Base-by-base conservation (phyloP, 345 rosid genomes). In the Gossypium herbaceum region DNA sequence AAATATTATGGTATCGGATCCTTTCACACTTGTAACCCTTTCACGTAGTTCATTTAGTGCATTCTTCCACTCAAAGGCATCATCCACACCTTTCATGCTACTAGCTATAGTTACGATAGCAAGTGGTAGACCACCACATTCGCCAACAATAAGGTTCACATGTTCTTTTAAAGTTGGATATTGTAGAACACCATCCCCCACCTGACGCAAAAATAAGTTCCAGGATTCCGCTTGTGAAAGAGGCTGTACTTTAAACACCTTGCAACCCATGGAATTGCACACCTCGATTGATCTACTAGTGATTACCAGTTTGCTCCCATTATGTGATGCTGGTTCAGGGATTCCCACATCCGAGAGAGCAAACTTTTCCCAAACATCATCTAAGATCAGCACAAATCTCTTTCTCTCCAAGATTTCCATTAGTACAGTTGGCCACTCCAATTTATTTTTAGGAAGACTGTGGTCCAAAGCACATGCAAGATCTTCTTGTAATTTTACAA, bases 331-430 rank as follows among this genome's bases (percentile, higher is more conserved):
- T 20, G 54, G 12, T 25, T 6, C 43, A 5, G 71, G 54, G 5
- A 66, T 66, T 12, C 71, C 71, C 34, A 66, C 55, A 66, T 66
- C 71, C n/a, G 2, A 10, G 13, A 69, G 59, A 25, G 59, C 12
- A 69, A 69, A 69, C 20, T 3, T 22, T 50, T 51, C 39, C 73
- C 59, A 69, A 48, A 69, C 73, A 69, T 69, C 59, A 69, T 69
- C 73, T 50, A 69, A 51, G 44, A 69, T 69, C 44, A 69, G 20
- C 56, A 69, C 73, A 69, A 50, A 51, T 69, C 59, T 25, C 73
- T 17, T 51, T 25, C 15, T 22, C 9, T 27, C 43, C 57, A 48
- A 69, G 44, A 50, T 15, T 9, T 25, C 24, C 44, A 45, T 66
- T 22, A 66, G 25, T 22, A 20, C n/a, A 45, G 55, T 7, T 12